Evolutionary conservation across 2,329 filamentous ascomycete genomes (phyloP).

Genomic region (Colletotrichum tropicale): DNA sequence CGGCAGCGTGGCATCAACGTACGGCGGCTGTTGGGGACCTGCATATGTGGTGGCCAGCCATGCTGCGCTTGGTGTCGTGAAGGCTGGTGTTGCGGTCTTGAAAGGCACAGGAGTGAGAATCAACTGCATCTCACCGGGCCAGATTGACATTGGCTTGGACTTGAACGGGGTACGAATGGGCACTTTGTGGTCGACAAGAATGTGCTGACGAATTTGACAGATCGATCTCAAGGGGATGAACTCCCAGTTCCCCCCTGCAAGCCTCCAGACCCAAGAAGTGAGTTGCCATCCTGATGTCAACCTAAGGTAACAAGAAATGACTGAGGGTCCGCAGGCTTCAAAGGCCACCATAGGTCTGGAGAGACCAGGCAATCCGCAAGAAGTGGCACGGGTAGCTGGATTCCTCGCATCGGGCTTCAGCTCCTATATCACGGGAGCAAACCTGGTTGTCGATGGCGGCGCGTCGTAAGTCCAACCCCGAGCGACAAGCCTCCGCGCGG

Average conservation of each 20-base stretch:
- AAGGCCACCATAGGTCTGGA: constrained; percentile 61
- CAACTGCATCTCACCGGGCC: constrained; percentile 53
- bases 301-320: background rate
- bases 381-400: constrained; percentile 64
- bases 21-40: constrained; percentile 64
- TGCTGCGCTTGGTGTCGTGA: constrained; percentile 65
- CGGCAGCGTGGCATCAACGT: constrained; percentile 58
- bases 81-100: constrained; percentile 59
- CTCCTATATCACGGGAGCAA: constrained; percentile 65
- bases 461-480: constrained; percentile 39
- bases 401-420: constrained; percentile 68
- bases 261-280: constrained; percentile 53
- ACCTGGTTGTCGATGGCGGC: constrained; percentile 67
- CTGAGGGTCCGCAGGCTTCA: constrained; percentile 36
- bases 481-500: background rate
- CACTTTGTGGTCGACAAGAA: no score
- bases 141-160: constrained; percentile 44
- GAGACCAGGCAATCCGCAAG: constrained; percentile 59
- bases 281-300: background rate
- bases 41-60: constrained; percentile 66
- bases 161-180: constrained; percentile 40
- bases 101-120: constrained; percentile 65
- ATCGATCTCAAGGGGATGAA: constrained; percentile 55
- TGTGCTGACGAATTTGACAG: constrained; percentile 24
- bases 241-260: constrained; percentile 59